Conservation (phyloP, 768 basidiomycete species). For the Mycena alexandri region DNA sequence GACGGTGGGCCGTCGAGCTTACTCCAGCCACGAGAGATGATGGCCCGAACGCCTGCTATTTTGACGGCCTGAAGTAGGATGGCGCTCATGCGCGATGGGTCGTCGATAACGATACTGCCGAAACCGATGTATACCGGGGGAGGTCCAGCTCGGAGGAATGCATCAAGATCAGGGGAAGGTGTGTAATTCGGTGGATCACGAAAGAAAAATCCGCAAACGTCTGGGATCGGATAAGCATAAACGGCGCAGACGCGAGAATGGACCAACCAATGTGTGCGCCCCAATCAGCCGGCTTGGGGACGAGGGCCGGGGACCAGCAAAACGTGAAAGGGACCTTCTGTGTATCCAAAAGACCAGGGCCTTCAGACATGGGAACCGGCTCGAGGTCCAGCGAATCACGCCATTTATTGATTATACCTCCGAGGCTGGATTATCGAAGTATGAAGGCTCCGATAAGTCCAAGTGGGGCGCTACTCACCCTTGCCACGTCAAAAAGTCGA, state of each 20-base stretch:
- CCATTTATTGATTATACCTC: conserved; percentile 59
- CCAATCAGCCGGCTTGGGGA: conserved; percentile 59
- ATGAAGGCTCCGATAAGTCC: not conserved
- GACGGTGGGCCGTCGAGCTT: conserved; percentile 47
- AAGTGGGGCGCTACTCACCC: conserved; percentile 41
- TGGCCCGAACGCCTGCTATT: conserved; percentile 53
- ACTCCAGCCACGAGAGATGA: conserved; percentile 60
- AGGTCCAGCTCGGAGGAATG: conserved; percentile 49
- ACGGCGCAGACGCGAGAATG: conserved; percentile 47
- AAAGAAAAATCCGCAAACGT: conserved; percentile 60
- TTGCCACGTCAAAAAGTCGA: conserved; percentile 57
- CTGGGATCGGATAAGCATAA: conserved; percentile 45
- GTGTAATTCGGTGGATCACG: conserved; percentile 49
- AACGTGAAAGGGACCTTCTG: conserved; percentile 58
- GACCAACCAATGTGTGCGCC: conserved; percentile 54
- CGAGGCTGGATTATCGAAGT: conserved; percentile 47
- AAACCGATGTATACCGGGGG: conserved; percentile 61
- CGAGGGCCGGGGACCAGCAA: conserved; percentile 53
- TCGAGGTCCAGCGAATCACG: conserved; percentile 52
- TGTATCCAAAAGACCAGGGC: conserved; percentile 51
- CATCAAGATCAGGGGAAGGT: conserved; percentile 48
- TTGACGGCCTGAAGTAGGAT: conserved; percentile 56
- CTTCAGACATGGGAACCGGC: conserved; percentile 50
- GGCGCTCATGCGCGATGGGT: conserved; percentile 38
- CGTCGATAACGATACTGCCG: conserved; percentile 42